These are phyloP conservation scores for Jackrogersella minutella DNA, from an alignment of 495 filamentous ascomycete species.

Conservation along the genomic window DNA sequence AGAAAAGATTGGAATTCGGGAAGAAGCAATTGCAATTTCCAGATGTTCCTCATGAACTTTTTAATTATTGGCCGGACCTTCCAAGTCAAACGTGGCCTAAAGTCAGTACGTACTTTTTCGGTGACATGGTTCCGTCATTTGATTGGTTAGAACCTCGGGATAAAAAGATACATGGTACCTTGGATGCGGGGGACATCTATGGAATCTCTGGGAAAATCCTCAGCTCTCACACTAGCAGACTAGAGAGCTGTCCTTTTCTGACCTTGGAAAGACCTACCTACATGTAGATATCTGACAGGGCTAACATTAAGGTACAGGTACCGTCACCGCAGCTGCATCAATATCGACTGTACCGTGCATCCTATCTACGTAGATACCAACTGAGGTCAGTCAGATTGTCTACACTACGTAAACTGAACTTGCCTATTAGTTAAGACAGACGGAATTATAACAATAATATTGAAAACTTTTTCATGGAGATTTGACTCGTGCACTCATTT, in stretches of 20 bases:
- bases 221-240: too few relatives aligned
- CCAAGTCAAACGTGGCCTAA: slow-evolving; percentile 41
- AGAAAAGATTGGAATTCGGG: slow-evolving; percentile 39
- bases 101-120: slow-evolving; percentile 42
- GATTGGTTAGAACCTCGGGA: slow-evolving; percentile 33
- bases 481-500: too few relatives aligned
- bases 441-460: too few relatives aligned
- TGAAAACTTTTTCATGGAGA: too few relatives aligned
- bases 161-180: slow-evolving; percentile 21
- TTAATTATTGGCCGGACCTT: slow-evolving; percentile 42
- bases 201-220: slow-evolving; percentile 29
- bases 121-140: slow-evolving; percentile 17
- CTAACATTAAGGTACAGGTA: too few relatives aligned
- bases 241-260: not conserved
- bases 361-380: too few relatives aligned
- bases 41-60: slow-evolving; percentile 36
- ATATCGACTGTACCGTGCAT: not conserved
- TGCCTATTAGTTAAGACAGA: too few relatives aligned
- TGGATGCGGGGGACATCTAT: slow-evolving; percentile 37
- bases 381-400: too few relatives aligned
- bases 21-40: slow-evolving; percentile 33
- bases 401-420: too few relatives aligned
- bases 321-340: not conserved
- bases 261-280: too few relatives aligned
- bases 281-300: too few relatives aligned